Percentiles rank a stretch among this genome's conserved stretches.
phyloP scores from a whole-genome alignment of 2,329 filamentous ascomycete genomes.

The Pseudocercospora ulei region DNA sequence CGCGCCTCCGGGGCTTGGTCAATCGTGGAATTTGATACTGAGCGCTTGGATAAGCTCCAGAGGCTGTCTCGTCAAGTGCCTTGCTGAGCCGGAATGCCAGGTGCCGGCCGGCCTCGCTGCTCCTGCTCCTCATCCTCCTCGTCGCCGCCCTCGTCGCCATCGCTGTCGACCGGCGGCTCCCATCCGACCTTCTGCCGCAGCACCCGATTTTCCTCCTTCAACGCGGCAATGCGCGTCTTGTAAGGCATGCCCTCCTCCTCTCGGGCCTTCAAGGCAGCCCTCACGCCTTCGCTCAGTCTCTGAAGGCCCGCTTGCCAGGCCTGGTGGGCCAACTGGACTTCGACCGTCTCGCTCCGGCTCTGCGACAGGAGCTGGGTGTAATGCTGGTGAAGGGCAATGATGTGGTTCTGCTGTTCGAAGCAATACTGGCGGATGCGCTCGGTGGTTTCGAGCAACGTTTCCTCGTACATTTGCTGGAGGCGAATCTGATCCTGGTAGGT shows the following conservation, averaged over 20 bases:
- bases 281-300: slow-evolving; percentile 38
- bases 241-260: slow-evolving; percentile 35
- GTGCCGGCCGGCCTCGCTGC: slow-evolving; percentile 8
- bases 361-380: slow-evolving; percentile 41
- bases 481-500: slow-evolving; percentile 25
- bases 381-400: slow-evolving; percentile 41
- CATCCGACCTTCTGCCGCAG: slow-evolving; percentile 41
- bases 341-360: slow-evolving; percentile 39
- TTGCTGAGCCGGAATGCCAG: slow-evolving; percentile 3
- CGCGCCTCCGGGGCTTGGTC: too few species aligned
- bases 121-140: slow-evolving; percentile 15
- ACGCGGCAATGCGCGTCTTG: slow-evolving; percentile 35
- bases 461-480: slow-evolving; percentile 36
- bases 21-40: too few species aligned
- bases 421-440: slow-evolving; percentile 31
- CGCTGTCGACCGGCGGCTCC: slow-evolving; percentile 36
- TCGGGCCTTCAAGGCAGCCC: slow-evolving; percentile 35
- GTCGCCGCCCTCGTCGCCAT: slow-evolving; percentile 37
- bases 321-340: slow-evolving; percentile 42
- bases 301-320: slow-evolving; percentile 43
- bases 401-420: slow-evolving; percentile 38
- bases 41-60: too few species aligned
- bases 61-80: background rate
- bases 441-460: slow-evolving; percentile 32
- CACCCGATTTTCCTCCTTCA: slow-evolving; percentile 44